Evolutionary conservation across 371 early-diverging fungal genomes (phyloP).

Genomic region (Syncephalastrum monosporum): DNA sequence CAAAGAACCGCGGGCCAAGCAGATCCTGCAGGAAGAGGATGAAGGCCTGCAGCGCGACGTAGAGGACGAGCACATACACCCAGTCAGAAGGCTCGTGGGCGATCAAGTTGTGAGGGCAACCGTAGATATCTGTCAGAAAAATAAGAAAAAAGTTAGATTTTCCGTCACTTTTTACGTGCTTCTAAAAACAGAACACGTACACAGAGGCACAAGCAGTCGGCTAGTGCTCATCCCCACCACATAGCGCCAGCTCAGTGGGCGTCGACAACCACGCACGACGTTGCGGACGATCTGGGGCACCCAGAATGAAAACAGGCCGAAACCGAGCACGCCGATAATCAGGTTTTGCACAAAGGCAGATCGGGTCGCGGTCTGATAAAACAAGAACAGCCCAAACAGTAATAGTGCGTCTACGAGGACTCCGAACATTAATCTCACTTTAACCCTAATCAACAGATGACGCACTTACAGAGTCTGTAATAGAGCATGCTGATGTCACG

Average conservation of each 20-base stretch:
- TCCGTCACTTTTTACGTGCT: background rate
- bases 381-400: constrained; percentile 60
- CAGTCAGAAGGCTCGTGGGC: constrained; percentile 52
- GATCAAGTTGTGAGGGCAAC: constrained; percentile 60
- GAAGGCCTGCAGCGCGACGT: constrained; percentile 57
- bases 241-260: constrained; percentile 60
- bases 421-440: background rate
- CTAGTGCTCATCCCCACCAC: constrained; percentile 62
- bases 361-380: constrained; percentile 63
- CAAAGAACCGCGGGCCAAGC: constrained; percentile 73
- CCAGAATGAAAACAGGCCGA: constrained; percentile 74
- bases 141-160: background rate
- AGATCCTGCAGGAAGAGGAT: constrained; percentile 70
- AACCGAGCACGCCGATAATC: constrained; percentile 46
- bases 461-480: constrained; percentile 55
- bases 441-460: constrained; percentile 1
- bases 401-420: constrained; percentile 51
- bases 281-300: constrained; percentile 76
- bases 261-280: constrained; percentile 60
- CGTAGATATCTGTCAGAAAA: constrained; percentile 49
- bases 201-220: constrained; percentile 64
- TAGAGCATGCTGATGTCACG: constrained; percentile 49
- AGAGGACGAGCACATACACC: constrained; percentile 54
- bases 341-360: constrained; percentile 54
- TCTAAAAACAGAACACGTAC: constrained; percentile 22